These are phyloP conservation scores for Chalciporus sp. DNA, from an alignment of 1,284 basidiomycete genomes.

Conservation along the genomic window DNA sequence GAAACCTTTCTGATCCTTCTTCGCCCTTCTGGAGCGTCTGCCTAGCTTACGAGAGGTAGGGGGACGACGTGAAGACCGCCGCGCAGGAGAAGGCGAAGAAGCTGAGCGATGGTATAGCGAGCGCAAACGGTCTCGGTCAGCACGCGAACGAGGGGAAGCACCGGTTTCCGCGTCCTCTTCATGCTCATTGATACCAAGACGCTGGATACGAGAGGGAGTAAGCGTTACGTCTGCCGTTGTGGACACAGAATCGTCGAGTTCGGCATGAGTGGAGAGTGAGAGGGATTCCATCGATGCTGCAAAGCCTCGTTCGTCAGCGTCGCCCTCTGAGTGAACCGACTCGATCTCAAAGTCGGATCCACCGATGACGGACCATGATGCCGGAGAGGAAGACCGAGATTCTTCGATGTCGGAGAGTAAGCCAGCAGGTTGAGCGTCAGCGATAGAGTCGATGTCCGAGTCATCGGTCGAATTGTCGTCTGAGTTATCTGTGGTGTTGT, in stretches of 20 bases:
- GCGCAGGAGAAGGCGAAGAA: constrained; percentile 44
- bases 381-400: constrained; percentile 27
- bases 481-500: constrained; percentile 18
- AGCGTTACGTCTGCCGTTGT: constrained; percentile 9
- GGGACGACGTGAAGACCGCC: constrained; percentile 31
- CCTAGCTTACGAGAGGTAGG: constrained; percentile 12
- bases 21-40: constrained; percentile 17
- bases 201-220: constrained; percentile 5
- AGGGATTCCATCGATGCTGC: constrained; percentile 36
- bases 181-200: neutral
- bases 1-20: constrained; percentile 16
- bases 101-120: constrained; percentile 34
- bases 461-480: constrained; percentile 13
- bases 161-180: constrained; percentile 1
- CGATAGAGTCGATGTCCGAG: constrained; percentile 23
- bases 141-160: constrained; percentile 18
- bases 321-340: constrained; percentile 11
- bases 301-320: constrained; percentile 29
- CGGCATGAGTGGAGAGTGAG: constrained; percentile 22
- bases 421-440: constrained; percentile 12
- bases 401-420: constrained; percentile 33
- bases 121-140: constrained; percentile 18
- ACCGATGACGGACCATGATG: constrained; percentile 22
- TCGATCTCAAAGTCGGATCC: constrained; percentile 14
- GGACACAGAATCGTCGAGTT: neutral